phyloP scores from a whole-genome alignment of 768 basidiomycete species.

The Boletus sp. region DNA sequence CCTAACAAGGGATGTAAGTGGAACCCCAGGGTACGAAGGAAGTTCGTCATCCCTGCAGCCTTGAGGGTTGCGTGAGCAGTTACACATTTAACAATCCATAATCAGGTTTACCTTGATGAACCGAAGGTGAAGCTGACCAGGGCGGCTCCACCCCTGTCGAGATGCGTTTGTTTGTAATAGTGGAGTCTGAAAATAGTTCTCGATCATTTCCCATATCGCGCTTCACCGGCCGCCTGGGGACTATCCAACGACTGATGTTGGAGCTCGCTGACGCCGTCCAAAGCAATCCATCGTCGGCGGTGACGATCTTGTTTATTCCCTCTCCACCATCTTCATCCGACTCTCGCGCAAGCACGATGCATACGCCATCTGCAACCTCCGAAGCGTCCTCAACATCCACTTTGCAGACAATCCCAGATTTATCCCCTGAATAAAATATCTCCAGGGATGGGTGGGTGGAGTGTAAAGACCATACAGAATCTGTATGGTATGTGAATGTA shows the following conservation, averaged over 20 bases:
- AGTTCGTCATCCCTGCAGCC: conserved; percentile 20
- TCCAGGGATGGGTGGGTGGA: conserved; percentile 85
- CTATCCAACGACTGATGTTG: conserved; percentile 77
- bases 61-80: conserved; percentile 16
- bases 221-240: conserved; percentile 45
- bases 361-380: conserved; percentile 87
- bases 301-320: conserved; percentile 81
- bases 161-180: conserved; percentile 5
- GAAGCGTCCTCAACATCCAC: conserved; percentile 85
- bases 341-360: conserved; percentile 77
- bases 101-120: conserved; percentile 21
- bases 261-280: conserved; percentile 91
- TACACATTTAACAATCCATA: neutral
- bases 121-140: conserved; percentile 11
- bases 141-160: conserved; percentile 18
- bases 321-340: conserved; percentile 46
- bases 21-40: conserved; percentile 56
- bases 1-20: conserved; percentile 67
- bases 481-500: conserved; percentile 93
- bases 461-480: conserved; percentile 91
- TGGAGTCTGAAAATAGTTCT: conserved; percentile 14
- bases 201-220: conserved; percentile 13
- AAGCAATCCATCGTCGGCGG: conserved; percentile 77
- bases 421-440: conserved; percentile 93
- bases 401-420: conserved; percentile 83